phyloP scores from a whole-genome alignment of 73 alveolate genomes.

The Tetrahymena malaccensis region DNA sequence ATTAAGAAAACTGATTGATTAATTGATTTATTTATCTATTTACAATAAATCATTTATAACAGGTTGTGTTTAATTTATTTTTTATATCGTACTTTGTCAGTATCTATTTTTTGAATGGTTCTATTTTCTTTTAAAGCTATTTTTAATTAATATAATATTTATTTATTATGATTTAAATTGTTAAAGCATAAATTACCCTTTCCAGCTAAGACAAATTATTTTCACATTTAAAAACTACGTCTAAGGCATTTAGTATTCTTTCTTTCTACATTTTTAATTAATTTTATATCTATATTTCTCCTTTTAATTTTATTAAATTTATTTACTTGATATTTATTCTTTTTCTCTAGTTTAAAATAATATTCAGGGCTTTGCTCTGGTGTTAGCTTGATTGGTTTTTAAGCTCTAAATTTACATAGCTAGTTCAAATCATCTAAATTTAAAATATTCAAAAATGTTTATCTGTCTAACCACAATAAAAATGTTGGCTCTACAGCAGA shows the following conservation, averaged over 20 bases:
- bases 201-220: not conserved
- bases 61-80: not conserved
- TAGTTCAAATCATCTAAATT: not conserved
- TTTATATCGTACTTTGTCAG: not conserved
- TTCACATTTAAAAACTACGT: not conserved
- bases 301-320: not conserved
- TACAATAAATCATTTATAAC: not conserved
- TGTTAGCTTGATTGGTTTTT: not conserved
- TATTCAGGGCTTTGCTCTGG: not conserved
- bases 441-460: not conserved
- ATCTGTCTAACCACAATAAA: not conserved
- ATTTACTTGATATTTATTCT: not conserved
- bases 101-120: not conserved
- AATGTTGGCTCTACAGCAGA: not conserved
- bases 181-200: not conserved
- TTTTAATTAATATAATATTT: not conserved
- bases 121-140: not conserved
- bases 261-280: not conserved
- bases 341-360: not conserved
- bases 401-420: not conserved
- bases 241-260: not conserved
- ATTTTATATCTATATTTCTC: not conserved
- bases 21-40: too few species aligned
- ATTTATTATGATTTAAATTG: too few species aligned
- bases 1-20: too few species aligned